Base-by-base conservation (phyloP, 805 yeast species). In the Starmerella geochares region DNA sequence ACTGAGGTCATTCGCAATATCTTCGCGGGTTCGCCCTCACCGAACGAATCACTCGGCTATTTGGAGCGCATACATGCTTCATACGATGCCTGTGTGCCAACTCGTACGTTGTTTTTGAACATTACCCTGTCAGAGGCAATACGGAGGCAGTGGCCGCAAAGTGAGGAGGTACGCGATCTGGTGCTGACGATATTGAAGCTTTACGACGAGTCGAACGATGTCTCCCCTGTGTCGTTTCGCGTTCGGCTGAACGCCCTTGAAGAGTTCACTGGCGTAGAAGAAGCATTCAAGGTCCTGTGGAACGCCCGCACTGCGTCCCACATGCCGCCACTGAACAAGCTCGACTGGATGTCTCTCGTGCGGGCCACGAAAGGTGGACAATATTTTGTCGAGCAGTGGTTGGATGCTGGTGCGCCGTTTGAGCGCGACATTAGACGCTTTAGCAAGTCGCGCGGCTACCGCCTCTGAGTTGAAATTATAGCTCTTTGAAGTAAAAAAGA, bases 291-390 rank as follows among this genome's bases (percentile, higher is more conserved):
- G 4, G 37, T 25, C 19, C 48, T 57, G 14, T 58, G 60, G 60
- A 21, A n/a, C 3, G 35, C 32, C 1, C 53, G 61, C 5, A 25
- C 25, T 20, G 8, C 33, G 17, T 27, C 45, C 20, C 20, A 24
- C 3, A 35, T 35, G 28, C 54, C 47, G 3, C 51, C 49, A 1
- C 33, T 56, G 8, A 35, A 39, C 20, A 36, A 39, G 11, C 49
- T 37, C 19, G 62, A 59, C 50, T 59, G 62, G 62, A n/a, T 54
- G 21, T 54, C 62, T 4, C 48, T 59, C 43, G 46, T 47, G 29
- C 54, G 58, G 25, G 60, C 59, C 11, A 49, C 52, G 17, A 31
- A 37, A 8, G 49, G 46, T 16, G 50, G 53, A 23, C 19, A 14
- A n/a, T 33, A 20, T 16, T 56, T 56, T 46, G 21, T 20, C 2